These are phyloP conservation scores for Albugo laibachii DNA, from an alignment of 352 stramenopile genomes.

Conservation along the genomic window DNA sequence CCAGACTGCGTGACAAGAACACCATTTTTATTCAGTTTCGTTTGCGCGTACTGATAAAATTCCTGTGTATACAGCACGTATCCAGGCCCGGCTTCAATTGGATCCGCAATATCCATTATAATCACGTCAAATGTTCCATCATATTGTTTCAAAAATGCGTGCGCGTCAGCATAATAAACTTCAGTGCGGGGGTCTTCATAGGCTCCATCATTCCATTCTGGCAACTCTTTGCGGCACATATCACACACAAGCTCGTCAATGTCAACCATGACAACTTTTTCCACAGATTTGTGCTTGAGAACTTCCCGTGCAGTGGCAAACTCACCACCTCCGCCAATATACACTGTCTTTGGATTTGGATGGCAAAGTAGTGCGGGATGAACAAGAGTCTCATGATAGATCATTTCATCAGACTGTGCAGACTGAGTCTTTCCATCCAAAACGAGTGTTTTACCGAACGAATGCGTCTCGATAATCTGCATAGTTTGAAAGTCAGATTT, in stretches of 20 bases:
- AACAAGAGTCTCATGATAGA: conserved; percentile 92
- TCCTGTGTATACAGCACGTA: conserved; percentile 74
- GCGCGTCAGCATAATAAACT: conserved; percentile 81
- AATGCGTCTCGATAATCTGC: conserved; percentile 84
- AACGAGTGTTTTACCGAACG: conserved; percentile 88
- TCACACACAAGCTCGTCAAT: conserved; percentile 88
- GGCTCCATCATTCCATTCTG: conserved; percentile 81
- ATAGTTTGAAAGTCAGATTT: conserved; percentile 85
- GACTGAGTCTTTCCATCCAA: conserved; percentile 92
- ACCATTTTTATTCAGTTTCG: conserved; percentile 66
- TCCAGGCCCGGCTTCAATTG: conserved; percentile 85
- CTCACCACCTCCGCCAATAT: conserved; percentile 86
- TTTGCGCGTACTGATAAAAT: conserved; percentile 85
- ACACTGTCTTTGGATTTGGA: conserved; percentile 74
- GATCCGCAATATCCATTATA: conserved; percentile 92
- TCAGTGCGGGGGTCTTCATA: conserved; percentile 84
- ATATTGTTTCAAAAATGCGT: conserved; percentile 76
- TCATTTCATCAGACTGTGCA: conserved; percentile 82
- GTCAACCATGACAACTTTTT: conserved; percentile 92
- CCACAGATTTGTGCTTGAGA: conserved; percentile 81
- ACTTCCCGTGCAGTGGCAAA: conserved; percentile 86
- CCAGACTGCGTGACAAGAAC: conserved; percentile 89
- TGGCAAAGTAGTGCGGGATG: conserved; percentile 84
- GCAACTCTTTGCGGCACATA: conserved; percentile 83
- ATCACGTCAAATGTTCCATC: conserved; percentile 83